Evolutionary conservation across 1,139 yeast genomes (phyloP).

Genomic region (Zhuliangozyma parablackwelliae): DNA sequence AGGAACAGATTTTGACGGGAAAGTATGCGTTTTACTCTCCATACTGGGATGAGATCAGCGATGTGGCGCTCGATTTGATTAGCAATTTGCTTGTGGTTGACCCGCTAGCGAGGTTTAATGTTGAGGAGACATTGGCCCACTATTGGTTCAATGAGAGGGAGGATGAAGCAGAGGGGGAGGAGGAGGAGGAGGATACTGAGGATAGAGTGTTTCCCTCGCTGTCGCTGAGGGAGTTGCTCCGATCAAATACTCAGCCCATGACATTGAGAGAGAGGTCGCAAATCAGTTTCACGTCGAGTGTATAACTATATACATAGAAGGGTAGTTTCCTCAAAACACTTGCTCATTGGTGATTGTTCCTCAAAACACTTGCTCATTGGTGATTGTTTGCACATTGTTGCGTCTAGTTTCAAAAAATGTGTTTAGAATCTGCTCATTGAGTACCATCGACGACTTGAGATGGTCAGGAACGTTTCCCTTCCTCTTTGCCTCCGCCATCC

Average conservation of each 20-base stretch:
- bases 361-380: too few species aligned
- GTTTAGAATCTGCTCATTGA: constrained; percentile 22
- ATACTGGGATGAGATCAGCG: constrained; percentile 70
- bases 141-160: constrained; percentile 44
- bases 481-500: constrained; percentile 7
- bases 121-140: constrained; percentile 49
- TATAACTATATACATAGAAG: constrained; percentile 2
- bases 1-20: constrained; percentile 65
- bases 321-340: too few species aligned
- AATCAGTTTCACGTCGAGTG: constrained; percentile 10
- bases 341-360: too few species aligned
- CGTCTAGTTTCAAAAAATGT: constrained; percentile 31
- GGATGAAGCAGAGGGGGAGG: background rate
- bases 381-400: constrained; percentile 9
- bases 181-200: background rate
- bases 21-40: constrained; percentile 74
- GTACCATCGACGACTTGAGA: constrained; percentile 19
- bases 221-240: constrained; percentile 4
- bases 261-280: constrained; percentile 31
- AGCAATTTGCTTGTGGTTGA: constrained; percentile 57
- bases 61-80: constrained; percentile 61
- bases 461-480: constrained; percentile 18
- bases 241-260: constrained; percentile 31
- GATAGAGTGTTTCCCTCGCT: background rate
- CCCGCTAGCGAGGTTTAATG: constrained; percentile 49